Conservation (phyloP, 495 filamentous ascomycete genomes). For the Thermothielavioides terrestris region DNA sequence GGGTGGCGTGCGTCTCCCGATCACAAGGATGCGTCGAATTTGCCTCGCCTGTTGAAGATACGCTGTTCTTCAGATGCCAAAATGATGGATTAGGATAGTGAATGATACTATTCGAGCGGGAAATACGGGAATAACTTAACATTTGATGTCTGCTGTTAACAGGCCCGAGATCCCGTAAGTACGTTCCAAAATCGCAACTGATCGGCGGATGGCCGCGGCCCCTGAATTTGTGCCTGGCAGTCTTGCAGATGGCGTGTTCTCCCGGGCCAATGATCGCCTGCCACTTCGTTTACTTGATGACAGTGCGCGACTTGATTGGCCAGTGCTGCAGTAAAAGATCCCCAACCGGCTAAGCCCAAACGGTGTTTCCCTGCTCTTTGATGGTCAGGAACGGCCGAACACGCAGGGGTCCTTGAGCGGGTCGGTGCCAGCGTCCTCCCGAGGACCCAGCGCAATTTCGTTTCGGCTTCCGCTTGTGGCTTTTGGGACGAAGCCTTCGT, state of each 20-base stretch:
- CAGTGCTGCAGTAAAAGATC: neutral
- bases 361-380: neutral
- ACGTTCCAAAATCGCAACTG: conserved; percentile 4
- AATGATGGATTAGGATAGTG: too few species aligned
- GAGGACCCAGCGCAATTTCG: conserved; percentile 28
- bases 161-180: neutral
- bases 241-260: conserved; percentile 9
- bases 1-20: too few species aligned
- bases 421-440: conserved; percentile 14
- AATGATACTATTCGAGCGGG: too few species aligned
- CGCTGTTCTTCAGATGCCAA: too few species aligned
- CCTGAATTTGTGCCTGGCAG: conserved; percentile 23
- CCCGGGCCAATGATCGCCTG: conserved; percentile 13
- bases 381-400: conserved; percentile 17
- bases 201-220: conserved; percentile 19
- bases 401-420: conserved; percentile 13
- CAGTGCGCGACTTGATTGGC: conserved; percentile 17
- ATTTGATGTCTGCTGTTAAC: neutral
- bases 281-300: conserved; percentile 7
- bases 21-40: too few species aligned
- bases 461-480: conserved; percentile 21
- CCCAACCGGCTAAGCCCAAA: conserved; percentile 14
- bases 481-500: conserved; percentile 13
- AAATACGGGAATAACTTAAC: too few species aligned
- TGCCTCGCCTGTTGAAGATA: too few species aligned